Evolutionary conservation across 805 yeast species (phyloP), one percentile per base, ranked within the genome.

Genomic region (Monosporozyma unispora): DNA sequence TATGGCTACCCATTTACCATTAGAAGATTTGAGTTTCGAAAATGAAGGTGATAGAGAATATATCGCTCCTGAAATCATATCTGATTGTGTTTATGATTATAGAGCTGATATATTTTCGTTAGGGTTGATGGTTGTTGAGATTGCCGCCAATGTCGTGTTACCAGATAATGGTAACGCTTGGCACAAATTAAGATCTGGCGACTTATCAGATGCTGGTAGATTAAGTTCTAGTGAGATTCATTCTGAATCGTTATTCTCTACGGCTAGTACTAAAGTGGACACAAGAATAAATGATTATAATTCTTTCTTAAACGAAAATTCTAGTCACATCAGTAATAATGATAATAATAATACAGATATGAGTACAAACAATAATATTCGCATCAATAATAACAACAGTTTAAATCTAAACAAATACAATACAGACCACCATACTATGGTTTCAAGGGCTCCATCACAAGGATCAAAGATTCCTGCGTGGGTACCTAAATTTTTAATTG

Each of bases 131-230:
- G 84, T 93, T 73, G 84, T 93, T 46, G 99, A 93, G 65, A 84
- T 88, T 58, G 98, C 99, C 2, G 96, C 98, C 1, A 93, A 93
- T 67, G 90, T 93, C 44, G 81, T 89, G 3, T 71, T 93, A 47
- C 99, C 99, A 1, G 98, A 91, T 58, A 90, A 93, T 63, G 99
- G 99, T 5, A 78, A 87, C 12, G 90, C 95, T 28, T 93, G 99
- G 99, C 95, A 95, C 57, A 89, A 90, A 65, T 71, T 93, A 52
- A 76, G 99, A 55, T 86, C 96, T 40, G 99, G 98, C 0, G 99
- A 93, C 65, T 72, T 93, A 55, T 82, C 95, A 16, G 99, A 93
- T 65, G 97, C 98, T 0, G 97, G 98, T 0, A 79, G 81, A 57
- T 72, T 90, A 51, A 81, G 88, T 43, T 81, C 87, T 2, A 82